Evolutionary conservation across 2,329 filamentous ascomycete species (phyloP).

Genomic region (Dothistroma septosporum): DNA sequence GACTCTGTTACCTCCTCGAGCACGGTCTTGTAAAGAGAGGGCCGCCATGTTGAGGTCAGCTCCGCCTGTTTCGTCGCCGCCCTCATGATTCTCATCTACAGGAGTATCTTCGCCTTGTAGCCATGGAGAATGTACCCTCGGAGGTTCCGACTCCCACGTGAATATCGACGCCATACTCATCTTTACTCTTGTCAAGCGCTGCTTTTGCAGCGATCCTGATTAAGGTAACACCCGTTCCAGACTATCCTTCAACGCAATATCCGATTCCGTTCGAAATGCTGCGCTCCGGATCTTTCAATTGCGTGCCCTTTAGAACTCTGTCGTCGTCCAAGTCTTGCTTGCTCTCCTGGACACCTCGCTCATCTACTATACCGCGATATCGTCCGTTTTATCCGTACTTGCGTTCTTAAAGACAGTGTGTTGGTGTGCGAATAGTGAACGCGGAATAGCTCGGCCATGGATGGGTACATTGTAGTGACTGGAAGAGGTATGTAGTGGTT

Average conservation of each 20-base stretch:
- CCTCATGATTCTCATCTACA: background rate
- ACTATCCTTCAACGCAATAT: background rate
- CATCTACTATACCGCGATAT: slow-evolving; percentile 10
- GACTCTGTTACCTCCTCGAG: slow-evolving; percentile 39
- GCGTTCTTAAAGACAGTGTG: slow-evolving; percentile 42
- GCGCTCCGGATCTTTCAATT: background rate
- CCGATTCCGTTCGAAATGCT: background rate
- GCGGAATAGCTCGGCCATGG: slow-evolving; percentile 46
- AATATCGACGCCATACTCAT: slow-evolving; percentile 83
- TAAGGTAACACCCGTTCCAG: background rate
- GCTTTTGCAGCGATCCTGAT: background rate
- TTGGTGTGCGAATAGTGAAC: slow-evolving; percentile 51
- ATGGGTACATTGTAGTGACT: slow-evolving; percentile 48
- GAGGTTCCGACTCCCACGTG: slow-evolving; percentile 85
- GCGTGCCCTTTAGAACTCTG: background rate
- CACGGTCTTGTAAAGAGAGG: slow-evolving; percentile 10
- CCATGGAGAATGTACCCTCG: slow-evolving; percentile 89
- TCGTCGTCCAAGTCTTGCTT: background rate
- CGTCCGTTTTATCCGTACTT: slow-evolving; percentile 12
- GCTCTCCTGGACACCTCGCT: background rate
- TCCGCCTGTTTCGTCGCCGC: background rate
- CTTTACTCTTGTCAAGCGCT: background rate
- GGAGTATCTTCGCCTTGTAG: slow-evolving; percentile 41
- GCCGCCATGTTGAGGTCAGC: slow-evolving; percentile 8
- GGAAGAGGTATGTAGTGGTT: slow-evolving; percentile 1